Conservation (phyloP, 768 basidiomycete genomes). For the Mrakia blollopis region DNA sequence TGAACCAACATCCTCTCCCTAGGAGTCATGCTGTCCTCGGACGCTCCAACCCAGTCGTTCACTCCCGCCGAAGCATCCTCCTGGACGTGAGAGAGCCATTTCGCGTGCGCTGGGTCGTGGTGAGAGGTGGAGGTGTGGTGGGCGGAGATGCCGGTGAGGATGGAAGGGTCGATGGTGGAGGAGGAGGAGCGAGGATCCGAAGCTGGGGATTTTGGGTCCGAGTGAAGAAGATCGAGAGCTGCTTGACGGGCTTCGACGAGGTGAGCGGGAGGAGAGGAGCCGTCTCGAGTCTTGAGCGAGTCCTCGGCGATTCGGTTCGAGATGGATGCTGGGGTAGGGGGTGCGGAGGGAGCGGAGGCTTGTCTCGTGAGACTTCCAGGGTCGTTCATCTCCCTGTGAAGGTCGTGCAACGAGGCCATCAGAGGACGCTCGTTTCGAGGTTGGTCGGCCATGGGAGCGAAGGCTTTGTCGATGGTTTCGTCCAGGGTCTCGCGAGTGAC, state of each 20-base stretch:
- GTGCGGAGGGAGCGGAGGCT: background rate
- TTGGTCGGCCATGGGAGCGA: background rate
- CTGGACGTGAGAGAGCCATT: background rate
- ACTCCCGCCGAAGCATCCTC: background rate
- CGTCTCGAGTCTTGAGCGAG: background rate
- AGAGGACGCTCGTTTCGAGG: slow-evolving; percentile 20
- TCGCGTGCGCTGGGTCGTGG: background rate
- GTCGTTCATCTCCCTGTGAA: slow-evolving; percentile 31
- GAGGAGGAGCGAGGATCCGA: background rate
- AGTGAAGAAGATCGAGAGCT: background rate
- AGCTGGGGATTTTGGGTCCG: slow-evolving; percentile 3
- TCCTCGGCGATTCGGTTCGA: background rate
- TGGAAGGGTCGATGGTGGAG: background rate
- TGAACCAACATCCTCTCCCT: slow-evolving; percentile 14
- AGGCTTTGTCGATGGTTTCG: slow-evolving; percentile 25
- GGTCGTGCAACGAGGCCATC: slow-evolving; percentile 30
- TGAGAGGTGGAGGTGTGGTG: background rate
- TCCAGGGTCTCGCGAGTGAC: slow-evolving; percentile 28
- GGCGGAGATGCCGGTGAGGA: background rate
- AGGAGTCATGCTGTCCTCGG: slow-evolving; percentile 9
- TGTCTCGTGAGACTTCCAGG: slow-evolving; percentile 19
- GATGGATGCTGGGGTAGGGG: background rate
- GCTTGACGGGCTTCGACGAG: background rate
- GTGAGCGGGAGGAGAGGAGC: background rate
- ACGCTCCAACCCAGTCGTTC: slow-evolving; percentile 25